Evolutionary conservation across 257 asterid species (phyloP).

Genomic region (Solanum sejunctum): DNA sequence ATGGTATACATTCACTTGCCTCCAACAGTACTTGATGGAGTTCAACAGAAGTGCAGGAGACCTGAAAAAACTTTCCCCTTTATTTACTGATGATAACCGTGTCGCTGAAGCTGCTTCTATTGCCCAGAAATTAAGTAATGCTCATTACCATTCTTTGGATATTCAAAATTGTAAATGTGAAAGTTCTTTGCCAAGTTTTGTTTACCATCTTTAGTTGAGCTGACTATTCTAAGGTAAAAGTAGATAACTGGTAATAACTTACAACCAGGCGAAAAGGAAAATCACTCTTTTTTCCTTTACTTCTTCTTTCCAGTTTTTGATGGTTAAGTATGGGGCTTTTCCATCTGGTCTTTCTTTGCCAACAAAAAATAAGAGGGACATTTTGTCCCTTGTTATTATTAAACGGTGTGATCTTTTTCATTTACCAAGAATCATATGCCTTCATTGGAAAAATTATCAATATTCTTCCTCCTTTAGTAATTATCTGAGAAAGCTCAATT

Average conservation of each 20-base stretch:
- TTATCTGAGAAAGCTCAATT: neutral
- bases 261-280: neutral
- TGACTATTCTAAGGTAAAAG: neutral
- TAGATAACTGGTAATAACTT: neutral
- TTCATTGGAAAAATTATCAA: neutral
- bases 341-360: neutral
- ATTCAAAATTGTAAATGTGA: neutral
- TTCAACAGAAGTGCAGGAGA: slow-evolving; percentile 98
- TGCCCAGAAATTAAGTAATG: slow-evolving; percentile 95
- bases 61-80: slow-evolving; percentile 89
- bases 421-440: neutral
- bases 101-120: slow-evolving; percentile 99
- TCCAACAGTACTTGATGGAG: slow-evolving; percentile 95
- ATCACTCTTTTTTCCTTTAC: neutral
- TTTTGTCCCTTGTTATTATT: neutral
- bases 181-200: neutral
- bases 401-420: neutral
- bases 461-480: neutral
- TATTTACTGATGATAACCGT: slow-evolving; percentile 94
- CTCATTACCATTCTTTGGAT: slow-evolving; percentile 1
- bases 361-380: neutral
- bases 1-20: neutral
- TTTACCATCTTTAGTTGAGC: neutral
- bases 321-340: neutral
- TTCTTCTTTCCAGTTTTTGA: neutral